phyloP scores from a whole-genome alignment of 2,329 filamentous ascomycete genomes.

The Aspergillus ochraceoroseus region DNA sequence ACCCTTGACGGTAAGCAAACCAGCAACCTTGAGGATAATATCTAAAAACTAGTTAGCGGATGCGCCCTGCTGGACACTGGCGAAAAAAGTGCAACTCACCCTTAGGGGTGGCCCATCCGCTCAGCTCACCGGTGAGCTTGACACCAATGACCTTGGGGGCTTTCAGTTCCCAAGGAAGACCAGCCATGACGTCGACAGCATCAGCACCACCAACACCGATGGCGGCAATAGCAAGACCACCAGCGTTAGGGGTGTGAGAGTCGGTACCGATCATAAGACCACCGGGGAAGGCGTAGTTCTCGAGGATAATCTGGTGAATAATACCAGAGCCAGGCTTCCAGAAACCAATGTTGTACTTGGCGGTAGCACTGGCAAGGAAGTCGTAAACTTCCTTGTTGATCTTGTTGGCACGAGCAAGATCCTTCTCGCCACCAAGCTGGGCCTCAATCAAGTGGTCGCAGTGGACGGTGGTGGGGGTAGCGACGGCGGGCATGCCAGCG shows the following conservation, averaged over 20 bases:
- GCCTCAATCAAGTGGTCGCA: slow-evolving; percentile 99
- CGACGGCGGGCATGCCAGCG: slow-evolving; percentile 90
- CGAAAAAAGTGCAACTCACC: slow-evolving; percentile 50
- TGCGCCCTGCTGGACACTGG: neutral
- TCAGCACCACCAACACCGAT: slow-evolving; percentile 98
- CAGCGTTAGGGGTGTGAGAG: slow-evolving; percentile 94
- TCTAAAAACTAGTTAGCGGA: slow-evolving; percentile 50
- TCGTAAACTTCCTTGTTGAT: slow-evolving; percentile 99
- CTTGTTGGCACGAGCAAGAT: slow-evolving; percentile 80
- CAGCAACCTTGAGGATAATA: slow-evolving; percentile 95
- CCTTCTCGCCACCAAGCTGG: slow-evolving; percentile 86
- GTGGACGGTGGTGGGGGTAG: slow-evolving; percentile 92
- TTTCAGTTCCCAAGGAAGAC: slow-evolving; percentile 96
- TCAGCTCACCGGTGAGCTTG: slow-evolving; percentile 82
- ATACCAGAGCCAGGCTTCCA: slow-evolving; percentile 98
- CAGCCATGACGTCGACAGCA: slow-evolving; percentile 97
- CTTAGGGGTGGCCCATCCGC: slow-evolving; percentile 90
- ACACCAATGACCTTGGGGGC: slow-evolving; percentile 96
- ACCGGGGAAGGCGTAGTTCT: slow-evolving; percentile 99
- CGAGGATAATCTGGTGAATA: slow-evolving; percentile 96
- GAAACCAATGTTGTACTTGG: slow-evolving; percentile 99
- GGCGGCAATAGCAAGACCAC: slow-evolving; percentile 89
- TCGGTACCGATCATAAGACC: slow-evolving; percentile 96
- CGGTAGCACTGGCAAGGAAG: slow-evolving; percentile 87
- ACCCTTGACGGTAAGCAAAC: slow-evolving; percentile 95